Evolutionary conservation across 371 early-diverging fungal genomes (phyloP), one percentile per base, ranked within the genome.

Genomic region (Dichotomocladium elegans): DNA sequence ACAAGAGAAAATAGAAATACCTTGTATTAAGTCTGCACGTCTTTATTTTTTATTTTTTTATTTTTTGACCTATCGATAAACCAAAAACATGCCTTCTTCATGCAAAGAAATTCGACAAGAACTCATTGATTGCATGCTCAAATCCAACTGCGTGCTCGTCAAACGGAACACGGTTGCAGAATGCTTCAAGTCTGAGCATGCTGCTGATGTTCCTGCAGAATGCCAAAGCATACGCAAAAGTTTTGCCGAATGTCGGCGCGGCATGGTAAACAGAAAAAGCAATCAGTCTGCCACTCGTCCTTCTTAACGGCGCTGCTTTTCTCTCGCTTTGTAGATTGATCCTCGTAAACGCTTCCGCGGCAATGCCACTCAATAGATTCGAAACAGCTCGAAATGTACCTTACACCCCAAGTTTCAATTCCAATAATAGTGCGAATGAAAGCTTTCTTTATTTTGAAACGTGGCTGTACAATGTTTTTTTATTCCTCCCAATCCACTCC

Each of bases 101-200:
- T 88, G 89, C 62, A 77, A 85, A 55, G 87, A 83, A 51, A 78
- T 86, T 57, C 77, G 89, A 47, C 70, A 81, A 47, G 88, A 86
- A 29, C 70, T 85, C 31, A 82, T 83, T 43, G 80, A 86, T 50
- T 87, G 88, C 60, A 80, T 88, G 61, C 70, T 86, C 52, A 85
- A 85, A 58, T 86, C 89, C 12, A 76, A 88, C 41, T 88, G 89
- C 57, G 84, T 87, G 5, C 57, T 86, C n/a, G 70, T 74, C 30
- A 76, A 87, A 24, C 76, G 86, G 26, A 76, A 85, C 37, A 70
- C 77, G 6, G 83, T 86, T 0, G 68, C 78, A 29, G 87, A 87
- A 52, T 88, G 89, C 53, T 80, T 85, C 33, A 79, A 74, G 33
- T 54, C 77, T 56, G 84, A 85, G 44, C 76, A 85, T 47, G 80